These are phyloP conservation scores for Chimonanthus praecox DNA, from an alignment of 164 flowering plant species.

Conservation along the genomic window DNA sequence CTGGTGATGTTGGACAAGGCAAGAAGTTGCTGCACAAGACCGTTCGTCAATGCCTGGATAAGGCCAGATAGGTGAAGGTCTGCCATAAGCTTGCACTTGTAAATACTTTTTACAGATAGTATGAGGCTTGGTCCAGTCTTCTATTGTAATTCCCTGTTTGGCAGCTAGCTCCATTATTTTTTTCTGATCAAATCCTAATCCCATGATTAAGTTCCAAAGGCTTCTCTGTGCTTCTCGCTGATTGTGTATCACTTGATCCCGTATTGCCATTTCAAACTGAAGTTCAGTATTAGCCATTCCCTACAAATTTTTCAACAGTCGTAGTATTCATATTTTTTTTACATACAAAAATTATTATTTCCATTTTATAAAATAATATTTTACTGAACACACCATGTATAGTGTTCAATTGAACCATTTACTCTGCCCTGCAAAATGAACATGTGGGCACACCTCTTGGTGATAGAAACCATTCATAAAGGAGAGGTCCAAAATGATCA, in stretches of 20 bases:
- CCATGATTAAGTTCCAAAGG: conserved; percentile 74
- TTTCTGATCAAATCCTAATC: conserved; percentile 66
- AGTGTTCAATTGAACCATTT: not conserved
- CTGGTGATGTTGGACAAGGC: conserved; percentile 35
- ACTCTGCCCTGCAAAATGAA: not conserved
- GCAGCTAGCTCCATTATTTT: conserved; percentile 60
- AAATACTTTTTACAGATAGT: conserved; percentile 26
- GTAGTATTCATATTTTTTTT: not conserved
- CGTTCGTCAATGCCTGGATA: conserved; percentile 19
- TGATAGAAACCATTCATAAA: not conserved
- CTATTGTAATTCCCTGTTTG: conserved; percentile 66
- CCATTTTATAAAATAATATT: not conserved
- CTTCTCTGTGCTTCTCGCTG: conserved; percentile 71
- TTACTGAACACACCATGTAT: too few species aligned
- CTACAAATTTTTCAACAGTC: conserved; percentile 23
- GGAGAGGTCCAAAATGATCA: not conserved
- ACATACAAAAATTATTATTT: too few species aligned
- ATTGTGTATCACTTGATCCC: conserved; percentile 80
- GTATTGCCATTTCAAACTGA: conserved; percentile 87
- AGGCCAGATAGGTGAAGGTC: conserved; percentile 15
- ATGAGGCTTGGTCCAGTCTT: conserved; percentile 42
- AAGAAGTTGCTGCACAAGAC: conserved; percentile 29
- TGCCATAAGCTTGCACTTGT: conserved; percentile 20
- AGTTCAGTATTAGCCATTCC: conserved; percentile 93
- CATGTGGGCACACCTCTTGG: not conserved